Base-by-base conservation (phyloP, 192 early-diverging fungal species). In the Glomus cerebriforme region DNA sequence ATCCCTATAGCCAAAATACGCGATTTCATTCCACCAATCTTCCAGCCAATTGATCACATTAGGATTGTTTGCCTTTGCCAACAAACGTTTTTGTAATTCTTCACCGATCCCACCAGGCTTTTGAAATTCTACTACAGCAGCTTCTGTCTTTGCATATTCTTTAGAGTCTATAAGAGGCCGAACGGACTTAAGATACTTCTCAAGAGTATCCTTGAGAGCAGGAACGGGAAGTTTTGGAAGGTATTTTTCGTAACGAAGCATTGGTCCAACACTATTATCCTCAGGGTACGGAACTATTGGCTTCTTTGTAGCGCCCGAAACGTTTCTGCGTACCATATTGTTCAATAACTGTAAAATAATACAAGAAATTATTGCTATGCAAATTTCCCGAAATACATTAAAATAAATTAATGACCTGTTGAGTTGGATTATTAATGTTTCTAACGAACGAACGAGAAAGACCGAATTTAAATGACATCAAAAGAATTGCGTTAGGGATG, bases 1-100 rank as follows among this genome's bases (percentile, higher is more conserved):
- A 80, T 99, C 98, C 74, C 97, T 92, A 88, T 98, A 98, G 32
- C 90, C 94, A 85, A 93, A 90, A 86, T 99, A 99, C 75, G 95
- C 95, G 66, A 93, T 88, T 71, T 96, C 95, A 81, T 95, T 94
- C 98, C 98, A 99, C 98, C 98, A 99, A 81, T 96, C 95, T 82
- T 93, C 95, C 66, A 97, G 89, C 93, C 96, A 99, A 88, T 94
- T 95, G 39, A 89, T 89, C 65, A 91, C 88, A 66, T 89, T 90
- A 29, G 93, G 90, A 81, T 91, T 87, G 27, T 89, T 88, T 3
- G 92, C 92, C 62, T 92, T 89, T 73, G 92, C 92, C 64, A 92
- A 63, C 63, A 99, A 86, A 70, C 97, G 91, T 81, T 91, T 82
- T 86, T 98, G 97, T 58, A 99, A 91, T 84, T 90, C 85, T 73